A percentile compares a stretch with the other conserved stretches of the same genome.
Evolutionary conservation across 176 grass and related monocot species (phyloP).

Genomic region (Oryza glumipatula): DNA sequence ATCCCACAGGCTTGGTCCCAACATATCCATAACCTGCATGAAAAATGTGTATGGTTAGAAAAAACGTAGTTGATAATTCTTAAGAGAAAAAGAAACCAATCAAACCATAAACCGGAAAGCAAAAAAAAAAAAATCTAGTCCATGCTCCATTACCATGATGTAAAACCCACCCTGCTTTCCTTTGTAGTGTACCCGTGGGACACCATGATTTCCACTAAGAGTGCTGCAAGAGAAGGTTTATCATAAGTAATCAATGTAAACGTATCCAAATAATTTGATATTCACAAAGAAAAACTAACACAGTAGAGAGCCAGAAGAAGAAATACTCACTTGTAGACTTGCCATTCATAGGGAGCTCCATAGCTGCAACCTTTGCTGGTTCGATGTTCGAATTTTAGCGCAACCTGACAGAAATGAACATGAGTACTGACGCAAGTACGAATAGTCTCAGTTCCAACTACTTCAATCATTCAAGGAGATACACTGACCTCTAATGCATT

Average conservation of each 20-base stretch:
- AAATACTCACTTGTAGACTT: constrained; percentile 85
- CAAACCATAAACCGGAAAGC: constrained; percentile 12
- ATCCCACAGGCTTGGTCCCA: constrained; percentile 98
- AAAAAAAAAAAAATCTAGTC: neutral
- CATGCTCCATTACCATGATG: constrained; percentile 61
- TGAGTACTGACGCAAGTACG: constrained; percentile 12
- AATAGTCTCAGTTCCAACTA: constrained; percentile 31
- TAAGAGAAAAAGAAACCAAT: neutral
- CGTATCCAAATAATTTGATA: constrained; percentile 8
- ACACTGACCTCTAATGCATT: constrained; percentile 79
- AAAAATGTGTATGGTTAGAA: neutral
- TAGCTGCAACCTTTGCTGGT: constrained; percentile 91
- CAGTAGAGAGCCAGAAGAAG: neutral
- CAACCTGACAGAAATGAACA: constrained; percentile 66
- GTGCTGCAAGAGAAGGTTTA: constrained; percentile 61
- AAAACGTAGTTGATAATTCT: constrained; percentile 4
- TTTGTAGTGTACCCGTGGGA: constrained; percentile 94
- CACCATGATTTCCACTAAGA: constrained; percentile 91
- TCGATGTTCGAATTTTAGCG: constrained; percentile 92
- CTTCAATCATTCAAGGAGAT: constrained; percentile 36
- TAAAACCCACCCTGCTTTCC: constrained; percentile 83
- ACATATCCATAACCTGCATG: constrained; percentile 87
- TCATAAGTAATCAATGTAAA: constrained; percentile 30
- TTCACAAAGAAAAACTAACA: constrained; percentile 23
- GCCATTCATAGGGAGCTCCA: constrained; percentile 96